phyloP scores from a whole-genome alignment of 345 rosid species.

The Pelargonium nanum region DNA sequence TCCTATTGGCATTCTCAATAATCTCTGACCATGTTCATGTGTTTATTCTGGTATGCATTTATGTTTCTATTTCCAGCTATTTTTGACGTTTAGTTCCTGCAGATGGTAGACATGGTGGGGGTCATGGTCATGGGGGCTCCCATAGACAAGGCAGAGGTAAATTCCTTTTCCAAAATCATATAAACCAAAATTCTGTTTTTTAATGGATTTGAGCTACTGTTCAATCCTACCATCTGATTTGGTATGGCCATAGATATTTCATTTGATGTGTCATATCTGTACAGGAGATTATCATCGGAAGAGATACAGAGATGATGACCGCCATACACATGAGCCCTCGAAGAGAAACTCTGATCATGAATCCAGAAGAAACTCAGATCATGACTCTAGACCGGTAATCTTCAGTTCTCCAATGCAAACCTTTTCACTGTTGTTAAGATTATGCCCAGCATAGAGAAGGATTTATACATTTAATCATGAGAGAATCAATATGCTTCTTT shows the following conservation, averaged over 20 bases:
- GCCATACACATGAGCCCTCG: slow-evolving; percentile 43
- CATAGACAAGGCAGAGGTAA: slow-evolving; percentile 66
- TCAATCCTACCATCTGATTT: not conserved
- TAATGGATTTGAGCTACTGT: not conserved
- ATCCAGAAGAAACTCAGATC: slow-evolving; percentile 51
- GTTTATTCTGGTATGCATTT: too few relatives aligned
- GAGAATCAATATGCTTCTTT: too few relatives aligned
- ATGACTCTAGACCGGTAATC: slow-evolving; percentile 57
- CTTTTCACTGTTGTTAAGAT: not conserved
- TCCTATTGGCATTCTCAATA: too few relatives aligned
- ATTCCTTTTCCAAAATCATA: not conserved
- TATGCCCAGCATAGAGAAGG: too few relatives aligned
- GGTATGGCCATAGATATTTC: not conserved
- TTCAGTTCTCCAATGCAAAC: not conserved
- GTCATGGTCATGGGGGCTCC: slow-evolving; percentile 59
- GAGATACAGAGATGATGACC: slow-evolving; percentile 82
- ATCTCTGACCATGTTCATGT: too few relatives aligned
- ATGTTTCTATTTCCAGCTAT: too few relatives aligned
- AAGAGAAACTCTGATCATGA: slow-evolving; percentile 65
- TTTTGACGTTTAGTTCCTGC: slow-evolving; percentile 15
- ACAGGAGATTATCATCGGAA: slow-evolving; percentile 63
- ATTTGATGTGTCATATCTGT: slow-evolving; percentile 8
- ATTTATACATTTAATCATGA: too few relatives aligned
- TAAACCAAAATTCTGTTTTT: not conserved
- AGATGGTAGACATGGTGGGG: slow-evolving; percentile 77